Evolutionary conservation across 1,284 basidiomycete species (phyloP).

Genomic region (Rhizoctonia solani): DNA sequence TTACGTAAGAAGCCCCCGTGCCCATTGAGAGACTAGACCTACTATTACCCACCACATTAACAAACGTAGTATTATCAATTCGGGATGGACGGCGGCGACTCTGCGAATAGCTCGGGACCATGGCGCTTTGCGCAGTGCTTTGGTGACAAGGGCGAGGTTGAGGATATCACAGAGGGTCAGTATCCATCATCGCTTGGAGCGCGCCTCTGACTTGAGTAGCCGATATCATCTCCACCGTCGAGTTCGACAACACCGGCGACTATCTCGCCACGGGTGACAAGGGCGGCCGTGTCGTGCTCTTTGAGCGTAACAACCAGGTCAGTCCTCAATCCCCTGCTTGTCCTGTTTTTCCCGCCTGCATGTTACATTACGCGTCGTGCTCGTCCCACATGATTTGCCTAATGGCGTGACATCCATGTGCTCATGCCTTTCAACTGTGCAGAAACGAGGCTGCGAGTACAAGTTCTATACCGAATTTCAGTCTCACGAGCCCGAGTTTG

Average conservation of each 20-base stretch:
- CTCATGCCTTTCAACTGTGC: too few species aligned
- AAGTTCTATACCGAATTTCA: slow-evolving; percentile 99
- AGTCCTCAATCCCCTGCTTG: slow-evolving; percentile 47
- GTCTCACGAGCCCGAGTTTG: slow-evolving; percentile 99
- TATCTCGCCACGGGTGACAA: slow-evolving; percentile 99
- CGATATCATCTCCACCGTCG: slow-evolving; percentile 99
- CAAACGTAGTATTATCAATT: slow-evolving; percentile 36
- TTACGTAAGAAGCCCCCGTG: slow-evolving; percentile 35
- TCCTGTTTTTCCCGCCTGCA: not conserved
- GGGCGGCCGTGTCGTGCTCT: slow-evolving; percentile 96
- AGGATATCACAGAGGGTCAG: slow-evolving; percentile 98
- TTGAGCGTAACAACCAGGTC: slow-evolving; percentile 97
- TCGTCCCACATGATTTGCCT: too few species aligned
- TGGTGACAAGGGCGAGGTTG: slow-evolving; percentile 98
- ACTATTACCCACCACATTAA: slow-evolving; percentile 39
- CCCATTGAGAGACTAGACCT: slow-evolving; percentile 36
- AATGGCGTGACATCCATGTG: too few species aligned
- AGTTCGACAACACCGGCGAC: slow-evolving; percentile 99
- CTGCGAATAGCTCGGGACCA: slow-evolving; percentile 73
- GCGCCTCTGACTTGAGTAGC: slow-evolving; percentile 55
- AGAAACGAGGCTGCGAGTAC: slow-evolving; percentile 99
- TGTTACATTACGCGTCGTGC: not conserved
- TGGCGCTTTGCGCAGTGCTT: slow-evolving; percentile 99
- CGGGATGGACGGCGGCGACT: slow-evolving; percentile 75
- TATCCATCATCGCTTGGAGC: slow-evolving; percentile 30